Evolutionary conservation across 495 filamentous ascomycete species (phyloP).

Genomic region (Tricharina praecox): DNA sequence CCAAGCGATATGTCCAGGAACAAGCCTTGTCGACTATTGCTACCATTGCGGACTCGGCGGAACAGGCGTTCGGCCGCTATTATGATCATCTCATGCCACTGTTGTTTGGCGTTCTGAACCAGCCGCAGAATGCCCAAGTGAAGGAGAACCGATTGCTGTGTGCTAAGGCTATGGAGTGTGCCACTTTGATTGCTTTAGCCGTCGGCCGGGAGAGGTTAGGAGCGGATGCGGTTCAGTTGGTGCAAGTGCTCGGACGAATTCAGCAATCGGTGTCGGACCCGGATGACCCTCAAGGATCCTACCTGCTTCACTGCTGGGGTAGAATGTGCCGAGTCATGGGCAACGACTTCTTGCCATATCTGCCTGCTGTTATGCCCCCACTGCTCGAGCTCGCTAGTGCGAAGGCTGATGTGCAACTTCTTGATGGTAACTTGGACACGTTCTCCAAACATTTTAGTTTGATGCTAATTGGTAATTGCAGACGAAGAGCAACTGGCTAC

Average conservation of each 20-base stretch:
- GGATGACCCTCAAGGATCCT: constrained; percentile 92
- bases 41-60: constrained; percentile 94
- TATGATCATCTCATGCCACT: constrained; percentile 91
- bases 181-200: constrained; percentile 86
- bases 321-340: constrained; percentile 93
- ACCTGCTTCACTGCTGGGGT: constrained; percentile 98
- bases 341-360: constrained; percentile 76
- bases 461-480: constrained; percentile 12
- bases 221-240: constrained; percentile 64
- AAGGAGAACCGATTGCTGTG: constrained; percentile 83
- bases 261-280: constrained; percentile 76
- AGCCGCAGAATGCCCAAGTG: constrained; percentile 54
- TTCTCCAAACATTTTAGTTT: background rate
- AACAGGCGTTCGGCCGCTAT: constrained; percentile 87
- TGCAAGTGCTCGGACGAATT: constrained; percentile 70
- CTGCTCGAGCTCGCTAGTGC: constrained; percentile 78
- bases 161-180: constrained; percentile 99
- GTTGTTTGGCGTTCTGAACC: constrained; percentile 61
- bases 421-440: constrained; percentile 45
- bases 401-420: constrained; percentile 90
- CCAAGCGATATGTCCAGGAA: constrained; percentile 92
- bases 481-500: constrained; percentile 88
- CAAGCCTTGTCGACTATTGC: constrained; percentile 97
- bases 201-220: constrained; percentile 89
- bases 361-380: constrained; percentile 86